These are phyloP conservation scores for Phytophthora fragariae DNA, from an alignment of 352 stramenopile species.

Conservation along the genomic window DNA sequence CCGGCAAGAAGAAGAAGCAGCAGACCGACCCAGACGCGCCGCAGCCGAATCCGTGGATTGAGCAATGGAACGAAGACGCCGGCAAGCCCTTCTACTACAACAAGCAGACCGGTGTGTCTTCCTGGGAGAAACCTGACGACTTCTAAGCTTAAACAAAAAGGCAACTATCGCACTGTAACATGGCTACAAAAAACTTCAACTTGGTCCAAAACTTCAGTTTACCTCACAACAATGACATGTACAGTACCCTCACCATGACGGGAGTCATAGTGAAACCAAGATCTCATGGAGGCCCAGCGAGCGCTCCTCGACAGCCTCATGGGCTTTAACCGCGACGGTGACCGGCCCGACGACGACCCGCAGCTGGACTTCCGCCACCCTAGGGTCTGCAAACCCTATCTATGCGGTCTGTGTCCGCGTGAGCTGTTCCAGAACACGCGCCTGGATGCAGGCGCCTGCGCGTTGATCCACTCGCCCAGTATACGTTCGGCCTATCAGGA, in stretches of 20 bases:
- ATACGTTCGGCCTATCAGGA: conserved; percentile 71
- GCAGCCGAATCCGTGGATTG: conserved; percentile 61
- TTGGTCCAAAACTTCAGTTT: background rate
- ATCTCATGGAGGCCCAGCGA: conserved; percentile 82
- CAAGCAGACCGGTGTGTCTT: conserved; percentile 81
- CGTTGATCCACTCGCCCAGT: conserved; percentile 73
- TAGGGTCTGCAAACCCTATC: conserved; percentile 83
- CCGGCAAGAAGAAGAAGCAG: conserved; percentile 33
- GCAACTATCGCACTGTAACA: background rate
- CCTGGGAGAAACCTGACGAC: conserved; percentile 81
- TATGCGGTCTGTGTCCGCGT: conserved; percentile 87
- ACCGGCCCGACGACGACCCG: conserved; percentile 77
- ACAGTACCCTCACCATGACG: background rate
- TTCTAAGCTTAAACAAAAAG: conserved; percentile 40
- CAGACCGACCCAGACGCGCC: conserved; percentile 20
- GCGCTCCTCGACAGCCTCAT: conserved; percentile 91
- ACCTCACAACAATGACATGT: background rate
- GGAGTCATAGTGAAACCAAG: conserved; percentile 1
- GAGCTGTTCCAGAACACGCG: conserved; percentile 93
- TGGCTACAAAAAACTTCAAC: conserved; percentile 16
- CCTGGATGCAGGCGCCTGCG: conserved; percentile 82
- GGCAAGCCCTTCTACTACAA: conserved; percentile 92
- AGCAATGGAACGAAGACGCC: conserved; percentile 79
- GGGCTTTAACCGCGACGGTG: conserved; percentile 92
- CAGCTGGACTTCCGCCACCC: conserved; percentile 74